Evolutionary conservation across 2,329 filamentous ascomycete species (phyloP).

Genomic region (Sporothrix pseudoabietina): DNA sequence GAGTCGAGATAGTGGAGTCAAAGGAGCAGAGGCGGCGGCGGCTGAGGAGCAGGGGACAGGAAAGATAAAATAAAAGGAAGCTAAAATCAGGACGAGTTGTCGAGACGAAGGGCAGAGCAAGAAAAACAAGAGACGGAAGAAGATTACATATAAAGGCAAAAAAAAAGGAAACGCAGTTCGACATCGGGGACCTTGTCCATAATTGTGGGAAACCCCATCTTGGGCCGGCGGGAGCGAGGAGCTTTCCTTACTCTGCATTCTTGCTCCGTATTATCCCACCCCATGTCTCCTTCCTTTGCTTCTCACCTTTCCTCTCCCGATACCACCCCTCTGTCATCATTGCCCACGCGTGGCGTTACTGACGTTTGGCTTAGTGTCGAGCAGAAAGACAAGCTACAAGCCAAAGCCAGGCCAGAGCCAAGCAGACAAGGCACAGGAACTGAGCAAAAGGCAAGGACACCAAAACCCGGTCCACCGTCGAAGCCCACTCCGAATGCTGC

Average conservation of each 20-base stretch:
- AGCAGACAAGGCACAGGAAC: not conserved
- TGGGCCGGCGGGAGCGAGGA: not conserved
- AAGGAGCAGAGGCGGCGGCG: not conserved
- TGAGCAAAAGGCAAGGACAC: not conserved
- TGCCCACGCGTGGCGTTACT: not conserved
- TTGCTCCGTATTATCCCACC: not conserved
- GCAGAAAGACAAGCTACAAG: not conserved
- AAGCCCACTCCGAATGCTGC: not conserved
- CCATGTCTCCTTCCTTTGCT: slow-evolving; percentile 13
- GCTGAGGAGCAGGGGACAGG: not conserved
- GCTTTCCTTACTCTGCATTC: not conserved
- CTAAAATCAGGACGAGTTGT: not conserved
- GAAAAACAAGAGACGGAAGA: not conserved
- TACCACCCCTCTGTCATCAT: slow-evolving; percentile 9
- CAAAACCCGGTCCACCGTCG: not conserved
- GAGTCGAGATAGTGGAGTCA: slow-evolving; percentile 14
- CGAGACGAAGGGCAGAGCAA: not conserved
- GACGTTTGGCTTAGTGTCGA: not conserved
- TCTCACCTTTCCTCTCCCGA: not conserved
- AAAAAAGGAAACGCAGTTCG: not conserved
- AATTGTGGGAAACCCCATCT: slow-evolving; percentile 1
- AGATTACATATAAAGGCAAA: not conserved
- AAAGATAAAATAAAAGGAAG: not conserved
- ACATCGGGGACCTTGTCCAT: slow-evolving; percentile 1
- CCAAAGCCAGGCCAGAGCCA: not conserved